These are phyloP conservation scores for Podospora bellae-mahoneyi DNA, from an alignment of 495 filamentous ascomycete genomes.

Conservation along the genomic window DNA sequence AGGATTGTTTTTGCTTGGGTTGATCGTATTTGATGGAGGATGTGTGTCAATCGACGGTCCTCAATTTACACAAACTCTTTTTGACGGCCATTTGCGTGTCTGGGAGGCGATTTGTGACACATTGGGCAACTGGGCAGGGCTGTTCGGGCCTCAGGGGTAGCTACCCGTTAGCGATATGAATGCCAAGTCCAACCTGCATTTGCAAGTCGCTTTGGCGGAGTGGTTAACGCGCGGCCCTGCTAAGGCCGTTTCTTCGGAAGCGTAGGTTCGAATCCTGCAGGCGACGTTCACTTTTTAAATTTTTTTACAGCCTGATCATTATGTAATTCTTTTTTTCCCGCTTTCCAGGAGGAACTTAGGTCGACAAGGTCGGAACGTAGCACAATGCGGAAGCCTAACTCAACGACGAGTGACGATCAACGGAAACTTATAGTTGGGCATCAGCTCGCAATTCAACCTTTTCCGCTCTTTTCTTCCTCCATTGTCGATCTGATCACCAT, in stretches of 20 bases:
- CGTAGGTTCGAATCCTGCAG: constrained; percentile 32
- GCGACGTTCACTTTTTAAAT: constrained; percentile 13
- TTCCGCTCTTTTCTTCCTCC: background rate
- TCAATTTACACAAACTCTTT: background rate
- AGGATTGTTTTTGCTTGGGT: constrained; percentile 15
- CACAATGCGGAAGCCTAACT: background rate
- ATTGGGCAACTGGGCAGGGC: background rate
- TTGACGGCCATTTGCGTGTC: background rate
- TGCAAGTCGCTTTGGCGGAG: constrained; percentile 23
- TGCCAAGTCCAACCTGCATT: background rate
- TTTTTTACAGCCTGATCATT: no score
- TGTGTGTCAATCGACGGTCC: background rate
- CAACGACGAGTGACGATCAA: background rate
- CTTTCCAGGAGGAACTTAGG: no score
- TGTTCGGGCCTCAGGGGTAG: background rate
- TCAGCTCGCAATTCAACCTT: background rate
- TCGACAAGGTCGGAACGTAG: background rate
- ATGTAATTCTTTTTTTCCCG: no score
- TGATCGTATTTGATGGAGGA: background rate
- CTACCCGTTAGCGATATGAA: background rate
- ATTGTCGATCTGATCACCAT: background rate
- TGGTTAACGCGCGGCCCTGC: constrained; percentile 30
- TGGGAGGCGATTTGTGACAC: background rate
- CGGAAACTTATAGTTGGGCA: background rate
- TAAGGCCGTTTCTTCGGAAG: constrained; percentile 31